These are phyloP conservation scores for Trypanosoma theileri DNA, from an alignment of 208 protist species.

Conservation along the genomic window DNA sequence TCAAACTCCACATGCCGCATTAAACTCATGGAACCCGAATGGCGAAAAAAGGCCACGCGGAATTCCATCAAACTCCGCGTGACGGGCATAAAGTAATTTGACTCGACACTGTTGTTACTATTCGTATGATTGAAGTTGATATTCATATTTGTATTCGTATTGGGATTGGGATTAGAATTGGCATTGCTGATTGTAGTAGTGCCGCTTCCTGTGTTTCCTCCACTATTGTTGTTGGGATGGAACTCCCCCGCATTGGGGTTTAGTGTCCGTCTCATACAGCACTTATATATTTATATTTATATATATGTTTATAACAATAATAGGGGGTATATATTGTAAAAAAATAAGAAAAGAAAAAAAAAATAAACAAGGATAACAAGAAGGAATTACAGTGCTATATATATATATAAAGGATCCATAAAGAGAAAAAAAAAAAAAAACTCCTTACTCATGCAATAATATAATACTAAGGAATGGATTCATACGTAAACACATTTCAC, in stretches of 20 bases:
- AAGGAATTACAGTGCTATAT: neutral
- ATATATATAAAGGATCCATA: neutral
- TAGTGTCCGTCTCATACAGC: constrained; percentile 18
- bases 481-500: neutral
- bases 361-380: constrained; percentile 3
- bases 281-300: neutral
- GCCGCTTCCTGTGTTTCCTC: neutral
- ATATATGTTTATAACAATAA: neutral
- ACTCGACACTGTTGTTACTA: neutral
- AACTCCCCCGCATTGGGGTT: constrained; percentile 30
- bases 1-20: constrained; percentile 29
- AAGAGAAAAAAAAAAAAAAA: no score
- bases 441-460: no score
- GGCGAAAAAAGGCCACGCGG: constrained; percentile 19
- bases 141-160: neutral
- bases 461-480: neutral
- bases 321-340: neutral
- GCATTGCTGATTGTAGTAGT: neutral
- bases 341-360: neutral
- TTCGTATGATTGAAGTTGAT: neutral
- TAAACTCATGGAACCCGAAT: constrained; percentile 7
- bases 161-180: neutral
- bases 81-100: constrained; percentile 7
- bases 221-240: neutral
- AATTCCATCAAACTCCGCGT: constrained; percentile 19